Evolutionary conservation across 2,329 filamentous ascomycete species (phyloP).

Genomic region (Paecilomyces variotii): DNA sequence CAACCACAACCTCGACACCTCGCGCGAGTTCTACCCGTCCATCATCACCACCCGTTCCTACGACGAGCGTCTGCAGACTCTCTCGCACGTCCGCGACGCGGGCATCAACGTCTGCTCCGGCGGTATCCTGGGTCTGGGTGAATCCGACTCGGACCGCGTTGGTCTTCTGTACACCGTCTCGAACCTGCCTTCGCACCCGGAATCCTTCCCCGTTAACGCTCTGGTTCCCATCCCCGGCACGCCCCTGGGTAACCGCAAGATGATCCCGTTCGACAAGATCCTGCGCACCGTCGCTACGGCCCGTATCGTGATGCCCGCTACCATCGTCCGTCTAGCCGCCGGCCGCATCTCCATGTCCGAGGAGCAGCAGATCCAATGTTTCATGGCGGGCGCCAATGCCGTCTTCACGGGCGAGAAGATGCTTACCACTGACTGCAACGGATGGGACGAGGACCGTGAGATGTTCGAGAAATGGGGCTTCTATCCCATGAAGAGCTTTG

Average conservation of each 20-base stretch:
- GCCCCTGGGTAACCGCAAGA: constrained; percentile 65
- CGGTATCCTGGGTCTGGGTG: constrained; percentile 78
- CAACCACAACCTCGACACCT: constrained; percentile 91
- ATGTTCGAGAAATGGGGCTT: constrained; percentile 82
- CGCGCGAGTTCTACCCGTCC: constrained; percentile 76
- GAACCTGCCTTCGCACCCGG: constrained; percentile 72
- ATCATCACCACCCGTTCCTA: constrained; percentile 81
- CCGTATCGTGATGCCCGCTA: constrained; percentile 71
- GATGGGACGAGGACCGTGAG: constrained; percentile 78
- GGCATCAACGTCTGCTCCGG: constrained; percentile 87
- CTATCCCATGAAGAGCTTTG: constrained; percentile 62
- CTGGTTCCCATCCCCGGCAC: constrained; percentile 87
- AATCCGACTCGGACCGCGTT: constrained; percentile 69
- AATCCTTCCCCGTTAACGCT: constrained; percentile 86
- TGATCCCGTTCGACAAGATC: constrained; percentile 68
- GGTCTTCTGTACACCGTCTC: constrained; percentile 76
- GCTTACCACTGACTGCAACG: constrained; percentile 84
- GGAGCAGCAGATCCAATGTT: constrained; percentile 82
- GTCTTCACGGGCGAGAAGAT: constrained; percentile 95
- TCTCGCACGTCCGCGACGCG: constrained; percentile 72
- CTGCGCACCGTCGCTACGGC: constrained; percentile 79
- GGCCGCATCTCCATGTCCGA: constrained; percentile 77
- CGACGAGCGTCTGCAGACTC: constrained; percentile 75
- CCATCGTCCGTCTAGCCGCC: constrained; percentile 80
- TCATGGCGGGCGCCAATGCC: constrained; percentile 87